These are phyloP conservation scores for Trichosporon asahii DNA, from an alignment of 1,284 basidiomycete species.

Conservation along the genomic window DNA sequence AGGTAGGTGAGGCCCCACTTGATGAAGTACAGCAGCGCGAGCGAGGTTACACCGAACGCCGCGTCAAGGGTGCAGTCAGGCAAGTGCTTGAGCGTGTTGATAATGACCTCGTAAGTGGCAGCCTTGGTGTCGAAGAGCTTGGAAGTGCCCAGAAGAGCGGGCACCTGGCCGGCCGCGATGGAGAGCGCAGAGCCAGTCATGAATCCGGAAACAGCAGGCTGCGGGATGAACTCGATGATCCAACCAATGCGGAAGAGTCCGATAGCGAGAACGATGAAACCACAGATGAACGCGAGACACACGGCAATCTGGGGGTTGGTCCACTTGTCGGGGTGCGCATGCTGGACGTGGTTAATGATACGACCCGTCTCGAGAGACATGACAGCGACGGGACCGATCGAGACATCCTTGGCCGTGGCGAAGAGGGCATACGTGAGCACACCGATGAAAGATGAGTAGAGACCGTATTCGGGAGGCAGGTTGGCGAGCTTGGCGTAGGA, in stretches of 20 bases:
- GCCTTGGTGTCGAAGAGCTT: conserved; percentile 73
- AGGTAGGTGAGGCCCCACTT: conserved; percentile 63
- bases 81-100: conserved; percentile 84
- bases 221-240: conserved; percentile 85
- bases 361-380: conserved; percentile 85
- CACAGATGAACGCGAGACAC: conserved; percentile 79
- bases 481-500: conserved; percentile 72
- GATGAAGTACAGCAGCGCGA: conserved; percentile 64
- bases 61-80: conserved; percentile 68
- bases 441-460: conserved; percentile 95
- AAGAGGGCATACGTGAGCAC: conserved; percentile 40
- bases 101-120: conserved; percentile 84
- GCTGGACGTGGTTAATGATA: conserved; percentile 67
- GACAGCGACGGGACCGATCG: conserved; percentile 93
- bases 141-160: conserved; percentile 76
- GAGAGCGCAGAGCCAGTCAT: conserved; percentile 78
- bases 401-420: conserved; percentile 91
- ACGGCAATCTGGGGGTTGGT: conserved; percentile 73
- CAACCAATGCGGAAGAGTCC: conserved; percentile 90
- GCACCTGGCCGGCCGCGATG: conserved; percentile 79
- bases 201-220: conserved; percentile 81
- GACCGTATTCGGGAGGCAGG: conserved; percentile 79
- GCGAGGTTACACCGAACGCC: conserved; percentile 77
- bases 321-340: conserved; percentile 56
- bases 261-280: conserved; percentile 87